Evolutionary conservation across 169 alveolate genomes (phyloP).

Genomic region (Plasmodium gaboni): DNA sequence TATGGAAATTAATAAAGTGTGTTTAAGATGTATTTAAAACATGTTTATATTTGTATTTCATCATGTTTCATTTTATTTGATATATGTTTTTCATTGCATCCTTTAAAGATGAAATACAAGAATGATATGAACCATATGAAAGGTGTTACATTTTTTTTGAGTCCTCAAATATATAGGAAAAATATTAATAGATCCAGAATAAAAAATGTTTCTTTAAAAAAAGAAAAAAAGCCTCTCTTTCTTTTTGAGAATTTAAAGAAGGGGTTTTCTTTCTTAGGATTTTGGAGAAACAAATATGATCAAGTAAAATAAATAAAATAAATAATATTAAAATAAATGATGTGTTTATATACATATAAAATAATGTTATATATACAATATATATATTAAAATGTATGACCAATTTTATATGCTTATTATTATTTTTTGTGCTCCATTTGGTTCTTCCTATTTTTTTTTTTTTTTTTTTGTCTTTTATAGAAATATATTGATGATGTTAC

Average conservation of each 20-base stretch:
- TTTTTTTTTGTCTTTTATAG: conserved; percentile 31
- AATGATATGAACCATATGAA: background rate
- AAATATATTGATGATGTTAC: conserved; percentile 15
- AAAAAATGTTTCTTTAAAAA: background rate
- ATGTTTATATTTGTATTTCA: background rate
- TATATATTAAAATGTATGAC: background rate
- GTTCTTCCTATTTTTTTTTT: background rate
- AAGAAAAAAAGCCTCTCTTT: background rate
- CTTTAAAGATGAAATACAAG: background rate
- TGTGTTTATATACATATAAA: background rate
- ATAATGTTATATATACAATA: background rate
- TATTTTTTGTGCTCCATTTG: too few species aligned
- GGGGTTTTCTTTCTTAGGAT: conserved; percentile 9
- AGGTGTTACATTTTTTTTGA: background rate
- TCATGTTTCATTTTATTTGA: conserved; percentile 26
- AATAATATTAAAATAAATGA: too few species aligned
- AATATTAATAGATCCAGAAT: conserved; percentile 4
- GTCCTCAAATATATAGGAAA: conserved; percentile 3
- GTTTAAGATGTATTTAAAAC: conserved; percentile 21
- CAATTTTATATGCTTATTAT: too few species aligned
- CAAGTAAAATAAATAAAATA: conserved; percentile 2
- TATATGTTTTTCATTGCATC: background rate
- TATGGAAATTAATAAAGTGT: background rate
- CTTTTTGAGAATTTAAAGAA: conserved; percentile 35
- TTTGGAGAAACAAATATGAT: conserved; percentile 7